Evolutionary conservation across 2,329 filamentous ascomycete genomes (phyloP), one percentile per base, ranked within the genome.

Genomic region (Fusarium sp.): DNA sequence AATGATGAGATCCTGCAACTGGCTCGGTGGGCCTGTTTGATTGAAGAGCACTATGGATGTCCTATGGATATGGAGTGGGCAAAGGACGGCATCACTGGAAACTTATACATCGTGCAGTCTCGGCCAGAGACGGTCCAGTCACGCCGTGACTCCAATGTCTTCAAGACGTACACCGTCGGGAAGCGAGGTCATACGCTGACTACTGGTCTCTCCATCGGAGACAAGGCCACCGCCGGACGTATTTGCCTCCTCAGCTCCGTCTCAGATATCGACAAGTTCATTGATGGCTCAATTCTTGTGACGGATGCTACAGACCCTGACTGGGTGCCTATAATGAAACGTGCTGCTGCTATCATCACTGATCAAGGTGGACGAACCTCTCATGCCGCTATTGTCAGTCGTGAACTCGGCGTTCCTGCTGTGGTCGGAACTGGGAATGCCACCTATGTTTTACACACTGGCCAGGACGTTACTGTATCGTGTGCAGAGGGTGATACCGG

Each of bases 31-130:
- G 80, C 73, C 4, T 79, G 77, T 53, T 77, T 58, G 2, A 77
- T 81, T 38, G 79, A 82, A 51, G 53, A 75, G 45, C 79, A 81
- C 61, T 82, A 81, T 49, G 69, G 71, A 2, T 76, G 76, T 49
- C 76, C 79, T 0, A 81, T 81, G 79, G 79, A 82, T 49, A 80
- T 81, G 63, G 80, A 81, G 63, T 82, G 79, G 79, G 80, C 79
- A 25, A 80, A 78, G 52, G 79, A 80, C 43, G 76, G 76, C 50
- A 59, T 69, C 32, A 74, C 71, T 10, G 66, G 59, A 20, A 62
- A 77, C 29, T 63, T 81, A 20, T 81, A 77, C 54, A 77, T 81
- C 38, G 79, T 81, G 11, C 79, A 81, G 60, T 78, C 79, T 29
- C 74, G 80, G 5, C 79, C 80, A 3, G 79, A 81, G 56, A 80